These are phyloP conservation scores for Citropsis articulata DNA, from an alignment of 345 rosid species.

Conservation along the genomic window DNA sequence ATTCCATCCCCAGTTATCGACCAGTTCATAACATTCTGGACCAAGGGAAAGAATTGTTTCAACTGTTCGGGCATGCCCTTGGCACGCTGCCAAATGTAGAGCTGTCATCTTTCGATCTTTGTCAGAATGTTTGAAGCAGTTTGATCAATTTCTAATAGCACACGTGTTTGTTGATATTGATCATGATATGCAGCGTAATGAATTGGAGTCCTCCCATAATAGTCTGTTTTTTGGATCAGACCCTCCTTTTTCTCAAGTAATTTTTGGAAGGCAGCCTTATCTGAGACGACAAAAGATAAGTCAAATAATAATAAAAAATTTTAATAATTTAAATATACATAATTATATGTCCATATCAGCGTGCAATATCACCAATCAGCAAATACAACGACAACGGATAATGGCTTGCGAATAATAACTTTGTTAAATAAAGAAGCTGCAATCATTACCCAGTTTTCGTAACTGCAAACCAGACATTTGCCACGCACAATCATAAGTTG, in stretches of 20 bases:
- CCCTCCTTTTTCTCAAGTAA: not conserved
- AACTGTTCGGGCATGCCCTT: not conserved
- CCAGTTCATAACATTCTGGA: slow-evolving; percentile 12
- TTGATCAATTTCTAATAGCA: not conserved
- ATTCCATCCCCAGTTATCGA: not conserved
- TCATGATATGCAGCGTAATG: not conserved
- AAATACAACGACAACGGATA: too few relatives aligned
- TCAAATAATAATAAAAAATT: too few relatives aligned
- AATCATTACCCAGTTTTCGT: too few relatives aligned
- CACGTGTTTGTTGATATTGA: not conserved
- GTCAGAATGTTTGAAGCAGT: not conserved
- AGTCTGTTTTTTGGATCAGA: not conserved
- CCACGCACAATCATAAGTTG: too few relatives aligned
- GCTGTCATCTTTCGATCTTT: not conserved
- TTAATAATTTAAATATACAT: too few relatives aligned
- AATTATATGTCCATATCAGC: too few relatives aligned
- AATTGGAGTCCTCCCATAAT: slow-evolving; percentile 8
- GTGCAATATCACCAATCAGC: too few relatives aligned
- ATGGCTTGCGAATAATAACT: too few relatives aligned
- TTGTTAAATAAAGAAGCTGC: too few relatives aligned
- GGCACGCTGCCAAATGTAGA: slow-evolving; percentile 11
- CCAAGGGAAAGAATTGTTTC: not conserved
- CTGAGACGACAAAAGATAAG: too few relatives aligned
- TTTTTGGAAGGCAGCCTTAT: too few relatives aligned
- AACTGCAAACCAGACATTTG: too few relatives aligned